phyloP scores from a whole-genome alignment of 179 eudicot species.

The Nepenthes alata region DNA sequence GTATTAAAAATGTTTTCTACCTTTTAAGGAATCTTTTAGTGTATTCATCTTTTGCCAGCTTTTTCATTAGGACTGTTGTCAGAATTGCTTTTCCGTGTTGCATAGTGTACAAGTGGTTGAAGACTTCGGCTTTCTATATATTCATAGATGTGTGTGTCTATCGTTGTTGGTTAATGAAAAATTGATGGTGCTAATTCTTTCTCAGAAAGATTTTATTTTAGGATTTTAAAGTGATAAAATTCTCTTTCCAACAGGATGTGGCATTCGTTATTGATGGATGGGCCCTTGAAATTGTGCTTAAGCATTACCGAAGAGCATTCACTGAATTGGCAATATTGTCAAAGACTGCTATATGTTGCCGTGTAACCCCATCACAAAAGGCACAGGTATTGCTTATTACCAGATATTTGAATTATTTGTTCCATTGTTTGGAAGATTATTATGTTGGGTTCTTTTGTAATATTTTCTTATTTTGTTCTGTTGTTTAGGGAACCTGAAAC shows the following conservation, averaged over 20 bases:
- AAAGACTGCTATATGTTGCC: slow-evolving; percentile 94
- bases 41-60: no score
- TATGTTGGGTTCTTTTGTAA: background rate
- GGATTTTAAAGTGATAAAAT: background rate
- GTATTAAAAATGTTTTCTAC: no score
- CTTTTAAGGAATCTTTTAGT: no score
- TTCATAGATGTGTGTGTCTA: no score
- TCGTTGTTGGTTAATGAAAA: no score
- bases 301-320: slow-evolving; percentile 57
- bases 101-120: no score
- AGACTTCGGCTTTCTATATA: background rate
- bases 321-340: slow-evolving; percentile 85
- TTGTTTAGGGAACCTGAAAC: no score
- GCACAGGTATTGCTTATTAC: slow-evolving; percentile 56
- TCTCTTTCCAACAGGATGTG: slow-evolving; percentile 50
- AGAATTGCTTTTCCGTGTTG: no score
- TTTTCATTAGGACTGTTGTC: no score
- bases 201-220: background rate
- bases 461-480: background rate
- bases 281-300: slow-evolving; percentile 94
- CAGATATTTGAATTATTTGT: background rate
- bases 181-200: background rate
- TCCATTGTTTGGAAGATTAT: background rate
- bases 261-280: slow-evolving; percentile 98
- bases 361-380: slow-evolving; percentile 97